Evolutionary conservation across 495 filamentous ascomycete genomes (phyloP).

Genomic region (Tetracladium marchalianum): DNA sequence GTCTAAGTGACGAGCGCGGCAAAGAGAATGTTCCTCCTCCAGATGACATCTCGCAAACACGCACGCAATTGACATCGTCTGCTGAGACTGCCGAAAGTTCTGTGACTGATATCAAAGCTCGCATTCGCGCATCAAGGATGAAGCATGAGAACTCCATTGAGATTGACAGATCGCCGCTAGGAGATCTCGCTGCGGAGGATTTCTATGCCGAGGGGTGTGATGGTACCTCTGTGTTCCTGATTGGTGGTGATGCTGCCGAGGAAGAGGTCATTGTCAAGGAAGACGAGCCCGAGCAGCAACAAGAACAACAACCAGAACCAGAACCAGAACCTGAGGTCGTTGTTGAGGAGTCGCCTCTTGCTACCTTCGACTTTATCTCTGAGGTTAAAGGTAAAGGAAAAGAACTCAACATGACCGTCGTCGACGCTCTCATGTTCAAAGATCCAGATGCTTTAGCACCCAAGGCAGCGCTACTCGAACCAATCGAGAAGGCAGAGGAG

Average conservation of each 20-base stretch:
- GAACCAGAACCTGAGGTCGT: constrained; percentile 1
- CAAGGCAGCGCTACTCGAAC: constrained; percentile 35
- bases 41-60: constrained; percentile 45
- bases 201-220: constrained; percentile 55
- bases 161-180: constrained; percentile 52
- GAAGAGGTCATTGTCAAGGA: constrained; percentile 8
- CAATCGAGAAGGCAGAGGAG: constrained; percentile 40
- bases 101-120: constrained; percentile 27
- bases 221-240: constrained; percentile 6
- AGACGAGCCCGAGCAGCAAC: neutral
- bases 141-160: constrained; percentile 28
- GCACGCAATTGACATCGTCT: constrained; percentile 11
- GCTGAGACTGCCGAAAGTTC: constrained; percentile 23
- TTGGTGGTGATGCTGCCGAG: constrained; percentile 5
- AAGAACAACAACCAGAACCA: constrained; percentile 1
- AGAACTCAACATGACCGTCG: constrained; percentile 22
- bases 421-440: constrained; percentile 39
- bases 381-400: constrained; percentile 21
- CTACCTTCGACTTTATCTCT: constrained; percentile 23
- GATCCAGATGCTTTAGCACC: constrained; percentile 22
- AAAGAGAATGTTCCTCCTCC: constrained; percentile 88
- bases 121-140: constrained; percentile 1
- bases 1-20: constrained; percentile 47
- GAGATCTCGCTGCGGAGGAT: constrained; percentile 59
- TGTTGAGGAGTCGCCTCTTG: neutral